A percentile compares a stretch with the other conserved stretches of the same genome.
Conservation (phyloP, 352 stramenopile genomes). For the Phytophthora chlamydospora region DNA sequence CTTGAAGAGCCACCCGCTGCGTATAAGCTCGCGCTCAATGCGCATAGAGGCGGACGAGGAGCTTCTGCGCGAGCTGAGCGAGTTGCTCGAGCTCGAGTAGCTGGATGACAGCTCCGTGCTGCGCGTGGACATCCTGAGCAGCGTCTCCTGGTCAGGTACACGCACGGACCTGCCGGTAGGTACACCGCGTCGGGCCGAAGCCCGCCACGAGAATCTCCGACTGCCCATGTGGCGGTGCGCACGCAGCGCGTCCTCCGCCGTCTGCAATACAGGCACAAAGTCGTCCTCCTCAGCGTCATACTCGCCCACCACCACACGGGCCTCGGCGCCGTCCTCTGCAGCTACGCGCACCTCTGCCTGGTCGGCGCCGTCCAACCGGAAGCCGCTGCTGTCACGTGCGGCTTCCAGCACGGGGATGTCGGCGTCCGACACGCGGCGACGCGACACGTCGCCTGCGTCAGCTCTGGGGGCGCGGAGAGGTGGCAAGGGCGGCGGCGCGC, state of each 20-base stretch:
- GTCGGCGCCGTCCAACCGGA: slow-evolving; percentile 48
- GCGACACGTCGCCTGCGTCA: slow-evolving; percentile 12
- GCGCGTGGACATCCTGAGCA: slow-evolving; percentile 58
- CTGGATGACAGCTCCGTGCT: slow-evolving; percentile 41
- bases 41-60: slow-evolving; percentile 34
- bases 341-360: slow-evolving; percentile 27
- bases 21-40: slow-evolving; percentile 56
- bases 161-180: slow-evolving; percentile 27
- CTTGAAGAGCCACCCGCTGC: slow-evolving; percentile 63
- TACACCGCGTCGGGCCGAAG: slow-evolving; percentile 35
- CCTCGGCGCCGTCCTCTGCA: slow-evolving; percentile 42
- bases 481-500: slow-evolving; percentile 23
- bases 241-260: slow-evolving; percentile 58
- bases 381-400: slow-evolving; percentile 43
- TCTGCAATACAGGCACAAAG: slow-evolving; percentile 74
- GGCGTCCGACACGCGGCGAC: slow-evolving; percentile 33
- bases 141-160: slow-evolving; percentile 51
- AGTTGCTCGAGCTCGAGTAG: slow-evolving; percentile 44
- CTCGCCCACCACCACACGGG: slow-evolving; percentile 36
- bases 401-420: slow-evolving; percentile 80
- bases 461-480: slow-evolving; percentile 19
- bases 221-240: slow-evolving; percentile 36
- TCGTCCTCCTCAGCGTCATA: slow-evolving; percentile 58
- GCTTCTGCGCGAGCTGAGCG: slow-evolving; percentile 37
- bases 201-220: slow-evolving; percentile 63